Base-by-base conservation (phyloP, 768 basidiomycete genomes). In the Amanita pallidorosea region DNA sequence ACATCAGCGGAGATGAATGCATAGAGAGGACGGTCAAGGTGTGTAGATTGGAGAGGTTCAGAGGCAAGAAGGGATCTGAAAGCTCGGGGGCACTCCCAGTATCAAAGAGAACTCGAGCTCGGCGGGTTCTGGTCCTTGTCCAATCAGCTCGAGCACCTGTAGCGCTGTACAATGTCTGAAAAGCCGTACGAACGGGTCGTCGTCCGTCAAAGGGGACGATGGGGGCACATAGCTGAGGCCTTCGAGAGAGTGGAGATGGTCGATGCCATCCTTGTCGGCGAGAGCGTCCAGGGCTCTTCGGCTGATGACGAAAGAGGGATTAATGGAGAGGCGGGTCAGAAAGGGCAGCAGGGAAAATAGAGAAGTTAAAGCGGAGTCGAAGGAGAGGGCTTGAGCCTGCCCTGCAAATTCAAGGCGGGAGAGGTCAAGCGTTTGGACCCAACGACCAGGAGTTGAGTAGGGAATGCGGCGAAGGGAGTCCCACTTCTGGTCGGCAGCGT, bases 391-490 rank as follows among this genome's bases (percentile, higher is more conserved):
- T 47, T 82, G 73, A 7, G 70, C 64, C 55, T 72, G 68, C 22
- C 74, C 67, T 42, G 59, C 60, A 57, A 68, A 70, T 40, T 62
- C 56, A 31, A 88, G 57, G 18, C 66, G 63, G 4, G 86, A 81
- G 5, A 96, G 67, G 63, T 95, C 85, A 20, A 96, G 70, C 8
- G 62, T 64, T 53, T 82, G 84, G 1, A 95, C 80, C 85, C 89
- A 94, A 61, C 92, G 75, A 25, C 92, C 92, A 1, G 92, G 92
- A 0, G 85, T 76, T 4, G 90, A 93, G 59, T 85, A 87, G 0
- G 88, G 88, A 56, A 88, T 90, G 45, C 92, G 77, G 47, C 88
- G 79, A 51, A 95, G 81, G 40, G 88, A 87, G 58, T 92, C 89
- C 92, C 92, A 95, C 60, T 75, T 77, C 57, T 78, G 73, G 54